phyloP scores from a whole-genome alignment of 495 filamentous ascomycete genomes.

The Xylaria telfairii region DNA sequence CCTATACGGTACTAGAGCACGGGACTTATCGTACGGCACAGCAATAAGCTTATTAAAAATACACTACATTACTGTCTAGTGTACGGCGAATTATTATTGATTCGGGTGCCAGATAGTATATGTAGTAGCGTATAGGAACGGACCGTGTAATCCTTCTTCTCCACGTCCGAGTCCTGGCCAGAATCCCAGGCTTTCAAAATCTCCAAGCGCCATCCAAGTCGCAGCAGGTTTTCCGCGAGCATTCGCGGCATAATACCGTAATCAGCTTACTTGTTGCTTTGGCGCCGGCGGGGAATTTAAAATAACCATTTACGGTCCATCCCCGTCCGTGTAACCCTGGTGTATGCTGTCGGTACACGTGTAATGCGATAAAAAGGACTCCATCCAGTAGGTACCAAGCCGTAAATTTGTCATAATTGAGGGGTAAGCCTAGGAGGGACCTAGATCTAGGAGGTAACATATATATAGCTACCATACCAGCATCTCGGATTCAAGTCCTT shows the following conservation, averaged over 20 bases:
- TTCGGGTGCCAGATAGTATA: too few species aligned
- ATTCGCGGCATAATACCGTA: background rate
- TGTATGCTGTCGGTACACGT: background rate
- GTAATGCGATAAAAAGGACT: slow-evolving; percentile 8
- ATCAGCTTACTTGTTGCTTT: slow-evolving; percentile 7
- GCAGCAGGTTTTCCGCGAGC: background rate
- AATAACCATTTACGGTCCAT: background rate
- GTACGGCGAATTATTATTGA: background rate
- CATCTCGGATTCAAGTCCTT: background rate
- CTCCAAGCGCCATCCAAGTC: background rate
- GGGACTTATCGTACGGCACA: background rate
- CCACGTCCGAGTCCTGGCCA: too few species aligned
- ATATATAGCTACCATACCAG: slow-evolving; percentile 1
- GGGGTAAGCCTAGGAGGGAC: slow-evolving; percentile 7
- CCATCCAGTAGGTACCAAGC: background rate
- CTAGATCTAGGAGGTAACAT: background rate
- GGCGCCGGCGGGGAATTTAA: background rate
- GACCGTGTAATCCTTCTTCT: slow-evolving; percentile 20
- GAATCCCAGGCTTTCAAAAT: background rate
- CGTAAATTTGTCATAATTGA: slow-evolving; percentile 16
- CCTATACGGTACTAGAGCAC: slow-evolving; percentile 4
- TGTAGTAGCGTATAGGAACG: background rate
- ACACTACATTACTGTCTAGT: background rate
- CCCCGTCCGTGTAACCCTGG: background rate
- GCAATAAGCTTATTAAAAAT: slow-evolving; percentile 4